Percentiles rank a stretch among this genome's conserved stretches.
Evolutionary conservation across 441 rosid species (phyloP).

Genomic region (Brassica balearica): DNA sequence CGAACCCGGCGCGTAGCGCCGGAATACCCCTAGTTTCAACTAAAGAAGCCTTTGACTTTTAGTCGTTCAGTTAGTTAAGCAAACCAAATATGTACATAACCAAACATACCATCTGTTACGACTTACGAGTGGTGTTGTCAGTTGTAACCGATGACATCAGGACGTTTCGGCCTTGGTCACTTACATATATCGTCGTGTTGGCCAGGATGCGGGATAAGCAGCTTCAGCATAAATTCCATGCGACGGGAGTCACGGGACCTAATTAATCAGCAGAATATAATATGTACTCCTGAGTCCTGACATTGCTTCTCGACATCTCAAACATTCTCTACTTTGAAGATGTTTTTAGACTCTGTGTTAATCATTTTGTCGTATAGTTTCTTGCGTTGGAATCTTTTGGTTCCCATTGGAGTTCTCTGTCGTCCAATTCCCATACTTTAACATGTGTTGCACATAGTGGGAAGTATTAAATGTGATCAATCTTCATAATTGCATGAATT

Average conservation of each 20-base stretch:
- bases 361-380: background rate
- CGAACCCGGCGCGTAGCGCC: no score
- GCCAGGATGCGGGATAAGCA: conserved; percentile 2
- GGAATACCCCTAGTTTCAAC: no score
- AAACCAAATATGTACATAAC: no score
- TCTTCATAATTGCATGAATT: background rate
- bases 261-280: background rate
- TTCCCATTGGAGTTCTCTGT: background rate
- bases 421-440: background rate
- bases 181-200: background rate
- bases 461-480: background rate
- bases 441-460: background rate
- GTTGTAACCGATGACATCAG: background rate
- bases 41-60: no score
- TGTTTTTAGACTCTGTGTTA: background rate
- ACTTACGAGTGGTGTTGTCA: no score
- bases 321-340: background rate
- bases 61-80: no score
- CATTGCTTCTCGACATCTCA: background rate
- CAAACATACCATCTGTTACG: no score
- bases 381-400: background rate
- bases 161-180: background rate
- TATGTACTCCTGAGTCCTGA: background rate
- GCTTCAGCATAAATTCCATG: background rate
- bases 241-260: no score